Conservation (phyloP, 768 basidiomycete genomes). For the Piloderma croceum region DNA sequence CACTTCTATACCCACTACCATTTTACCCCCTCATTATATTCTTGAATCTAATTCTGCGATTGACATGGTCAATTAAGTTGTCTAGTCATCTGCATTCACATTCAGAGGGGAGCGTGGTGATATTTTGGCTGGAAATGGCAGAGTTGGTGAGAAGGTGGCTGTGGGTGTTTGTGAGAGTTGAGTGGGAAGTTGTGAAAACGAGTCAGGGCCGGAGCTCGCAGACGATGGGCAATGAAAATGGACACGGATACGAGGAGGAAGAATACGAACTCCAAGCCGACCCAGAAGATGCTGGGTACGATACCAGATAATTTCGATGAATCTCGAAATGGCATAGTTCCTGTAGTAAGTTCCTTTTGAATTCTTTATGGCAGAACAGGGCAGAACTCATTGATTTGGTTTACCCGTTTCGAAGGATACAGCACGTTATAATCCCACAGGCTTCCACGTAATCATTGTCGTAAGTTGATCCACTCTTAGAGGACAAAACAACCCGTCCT, state of each 20-base stretch:
- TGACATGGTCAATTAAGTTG: slow-evolving; percentile 92
- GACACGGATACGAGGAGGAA: too few relatives aligned
- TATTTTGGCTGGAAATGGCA: slow-evolving; percentile 87
- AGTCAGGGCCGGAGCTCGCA: background rate
- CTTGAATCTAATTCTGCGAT: slow-evolving; percentile 80
- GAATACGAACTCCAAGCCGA: background rate
- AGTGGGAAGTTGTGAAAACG: slow-evolving; percentile 80
- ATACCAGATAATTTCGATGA: too few relatives aligned
- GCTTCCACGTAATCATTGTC: too few relatives aligned
- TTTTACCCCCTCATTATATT: slow-evolving; percentile 79
- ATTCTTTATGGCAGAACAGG: too few relatives aligned
- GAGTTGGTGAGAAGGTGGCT: slow-evolving; percentile 91
- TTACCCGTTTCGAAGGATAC: too few relatives aligned
- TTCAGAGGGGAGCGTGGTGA: slow-evolving; percentile 72
- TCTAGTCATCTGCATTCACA: slow-evolving; percentile 79
- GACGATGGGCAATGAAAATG: background rate
- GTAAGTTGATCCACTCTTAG: too few relatives aligned
- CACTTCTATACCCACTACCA: slow-evolving; percentile 73
- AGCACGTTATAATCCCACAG: too few relatives aligned
- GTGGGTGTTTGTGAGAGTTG: slow-evolving; percentile 95
- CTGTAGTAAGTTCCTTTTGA: too few relatives aligned
- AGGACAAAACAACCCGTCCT: too few relatives aligned
- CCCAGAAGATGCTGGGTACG: background rate
- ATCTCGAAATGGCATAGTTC: too few relatives aligned
- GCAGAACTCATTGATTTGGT: too few relatives aligned